A percentile compares a stretch with the other conserved stretches of the same genome.
These are phyloP conservation scores for Lentinula aciculospora DNA, from an alignment of 768 basidiomycete species.

Conservation along the genomic window DNA sequence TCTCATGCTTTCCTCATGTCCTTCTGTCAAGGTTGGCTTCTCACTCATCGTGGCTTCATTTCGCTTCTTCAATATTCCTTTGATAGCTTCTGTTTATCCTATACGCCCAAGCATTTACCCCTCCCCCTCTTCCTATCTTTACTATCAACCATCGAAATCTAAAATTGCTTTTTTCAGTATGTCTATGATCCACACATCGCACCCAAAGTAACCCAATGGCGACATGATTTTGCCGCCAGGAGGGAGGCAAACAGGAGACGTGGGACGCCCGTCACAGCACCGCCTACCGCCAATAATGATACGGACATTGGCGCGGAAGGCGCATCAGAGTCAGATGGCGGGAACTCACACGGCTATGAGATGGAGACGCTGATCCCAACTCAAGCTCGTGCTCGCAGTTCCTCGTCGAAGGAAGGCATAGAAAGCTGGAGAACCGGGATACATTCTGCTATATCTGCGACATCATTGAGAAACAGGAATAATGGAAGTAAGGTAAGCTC, in stretches of 20 bases:
- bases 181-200: constrained; percentile 1
- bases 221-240: neutral
- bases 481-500: neutral
- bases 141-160: neutral
- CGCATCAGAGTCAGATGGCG: neutral
- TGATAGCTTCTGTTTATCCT: too few relatives aligned
- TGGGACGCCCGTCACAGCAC: neutral
- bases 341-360: neutral
- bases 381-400: neutral
- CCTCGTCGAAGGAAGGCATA: neutral
- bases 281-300: neutral
- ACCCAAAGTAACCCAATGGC: neutral
- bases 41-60: too few relatives aligned
- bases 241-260: neutral
- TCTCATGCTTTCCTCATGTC: neutral
- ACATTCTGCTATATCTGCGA: neutral
- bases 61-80: too few relatives aligned
- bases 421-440: neutral
- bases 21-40: too few relatives aligned
- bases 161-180: neutral
- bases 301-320: neutral
- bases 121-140: neutral
- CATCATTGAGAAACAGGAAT: neutral
- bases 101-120: too few relatives aligned
- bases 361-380: neutral